Percentiles rank a stretch among this genome's conserved stretches.
These are phyloP conservation scores for Neonectria hederae DNA, from an alignment of 2,329 filamentous ascomycete species.

Conservation along the genomic window DNA sequence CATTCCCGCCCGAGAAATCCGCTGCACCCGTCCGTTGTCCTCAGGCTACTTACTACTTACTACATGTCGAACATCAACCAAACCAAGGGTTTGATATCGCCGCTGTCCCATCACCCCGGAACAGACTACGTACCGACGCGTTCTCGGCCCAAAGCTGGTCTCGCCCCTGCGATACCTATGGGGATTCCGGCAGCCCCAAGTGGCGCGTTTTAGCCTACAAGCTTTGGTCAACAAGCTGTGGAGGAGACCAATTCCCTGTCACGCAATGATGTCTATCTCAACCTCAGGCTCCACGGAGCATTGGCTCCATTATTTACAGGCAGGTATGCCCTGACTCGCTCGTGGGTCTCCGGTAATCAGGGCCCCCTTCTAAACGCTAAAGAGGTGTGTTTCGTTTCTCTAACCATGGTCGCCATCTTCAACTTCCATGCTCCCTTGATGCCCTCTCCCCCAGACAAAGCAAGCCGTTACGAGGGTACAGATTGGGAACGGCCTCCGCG, in stretches of 20 bases:
- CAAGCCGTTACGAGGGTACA: conserved; percentile 3
- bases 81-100: not conserved
- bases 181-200: conserved; percentile 5
- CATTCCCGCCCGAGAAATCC: conserved; percentile 16
- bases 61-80: conserved; percentile 1
- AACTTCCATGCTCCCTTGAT: conserved; percentile 9
- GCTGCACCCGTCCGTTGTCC: conserved; percentile 4
- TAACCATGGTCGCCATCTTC: conserved; percentile 21
- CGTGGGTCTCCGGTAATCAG: conserved; percentile 26
- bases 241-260: conserved; percentile 35
- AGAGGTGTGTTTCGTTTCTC: conserved; percentile 18
- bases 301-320: conserved; percentile 18
- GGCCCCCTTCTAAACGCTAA: conserved; percentile 24
- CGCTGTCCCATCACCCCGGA: not conserved
- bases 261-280: conserved; percentile 31
- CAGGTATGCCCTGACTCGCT: conserved; percentile 37
- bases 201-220: conserved; percentile 15
- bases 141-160: not conserved
- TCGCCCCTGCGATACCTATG: not conserved
- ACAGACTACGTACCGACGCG: not conserved
- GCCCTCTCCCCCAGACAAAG: conserved; percentile 9
- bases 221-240: conserved; percentile 34
- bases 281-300: conserved; percentile 26
- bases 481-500: not conserved
- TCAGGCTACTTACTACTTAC: too few relatives aligned